phyloP scores from a whole-genome alignment of 768 basidiomycete species.

The Cubamyces sp. region DNA sequence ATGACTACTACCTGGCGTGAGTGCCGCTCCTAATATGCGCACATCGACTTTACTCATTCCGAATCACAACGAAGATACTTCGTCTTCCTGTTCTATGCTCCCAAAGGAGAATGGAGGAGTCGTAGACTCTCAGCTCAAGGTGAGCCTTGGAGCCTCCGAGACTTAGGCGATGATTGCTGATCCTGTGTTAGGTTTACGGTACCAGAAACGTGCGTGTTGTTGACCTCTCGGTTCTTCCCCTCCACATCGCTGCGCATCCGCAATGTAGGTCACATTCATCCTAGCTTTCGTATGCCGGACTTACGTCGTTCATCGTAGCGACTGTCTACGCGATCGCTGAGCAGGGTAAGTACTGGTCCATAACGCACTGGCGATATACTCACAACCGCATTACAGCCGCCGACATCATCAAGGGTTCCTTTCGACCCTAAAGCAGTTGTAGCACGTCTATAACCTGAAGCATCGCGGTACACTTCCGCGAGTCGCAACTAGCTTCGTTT shows the following conservation, averaged over 20 bases:
- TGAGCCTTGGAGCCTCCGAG: constrained; percentile 14
- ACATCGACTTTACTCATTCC: background rate
- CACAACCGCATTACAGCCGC: constrained; percentile 23
- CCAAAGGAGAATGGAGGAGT: constrained; percentile 55
- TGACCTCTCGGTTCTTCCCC: constrained; percentile 56
- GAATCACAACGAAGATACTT: constrained; percentile 41
- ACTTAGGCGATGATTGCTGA: background rate
- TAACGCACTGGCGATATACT: background rate
- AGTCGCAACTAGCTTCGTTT: background rate
- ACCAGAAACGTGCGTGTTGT: constrained; percentile 59
- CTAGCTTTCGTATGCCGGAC: background rate
- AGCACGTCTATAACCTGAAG: background rate
- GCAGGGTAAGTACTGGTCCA: constrained; percentile 39
- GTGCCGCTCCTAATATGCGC: background rate
- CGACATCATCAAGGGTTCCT: constrained; percentile 35
- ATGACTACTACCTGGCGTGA: constrained; percentile 32
- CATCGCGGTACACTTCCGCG: too few species aligned
- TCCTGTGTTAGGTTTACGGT: constrained; percentile 51
- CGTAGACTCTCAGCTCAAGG: constrained; percentile 52
- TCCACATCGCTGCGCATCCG: constrained; percentile 53
- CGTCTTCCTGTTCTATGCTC: constrained; percentile 57
- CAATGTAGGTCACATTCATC: constrained; percentile 39
- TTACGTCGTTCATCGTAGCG: constrained; percentile 31
- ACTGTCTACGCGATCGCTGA: constrained; percentile 52
- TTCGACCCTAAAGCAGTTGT: constrained; percentile 6